A percentile compares a stretch with the other conserved stretches of the same genome.
These are phyloP conservation scores for Aspergillus sp. DNA, from an alignment of 2,329 filamentous ascomycete genomes.

Conservation along the genomic window DNA sequence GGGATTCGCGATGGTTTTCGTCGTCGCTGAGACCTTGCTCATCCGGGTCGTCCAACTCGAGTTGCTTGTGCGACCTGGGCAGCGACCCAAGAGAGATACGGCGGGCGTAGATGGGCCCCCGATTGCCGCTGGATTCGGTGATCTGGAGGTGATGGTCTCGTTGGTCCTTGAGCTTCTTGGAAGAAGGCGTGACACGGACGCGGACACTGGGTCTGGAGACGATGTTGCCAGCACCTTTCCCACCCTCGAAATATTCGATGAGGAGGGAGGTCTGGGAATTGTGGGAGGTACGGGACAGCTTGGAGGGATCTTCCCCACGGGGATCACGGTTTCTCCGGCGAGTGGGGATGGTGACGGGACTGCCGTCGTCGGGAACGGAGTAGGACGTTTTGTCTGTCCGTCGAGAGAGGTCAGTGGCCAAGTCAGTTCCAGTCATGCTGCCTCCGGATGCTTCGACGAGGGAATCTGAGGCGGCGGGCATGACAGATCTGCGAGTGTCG, in stretches of 20 bases:
- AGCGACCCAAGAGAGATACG: conserved; percentile 56
- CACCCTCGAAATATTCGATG: conserved; percentile 90
- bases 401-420: conserved; percentile 46
- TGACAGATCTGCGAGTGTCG: conserved; percentile 41
- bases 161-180: conserved; percentile 46
- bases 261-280: conserved; percentile 81
- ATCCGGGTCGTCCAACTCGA: conserved; percentile 44
- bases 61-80: conserved; percentile 30
- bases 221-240: conserved; percentile 50
- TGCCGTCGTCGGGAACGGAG: conserved; percentile 50
- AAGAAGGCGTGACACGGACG: conserved; percentile 71
- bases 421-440: conserved; percentile 41
- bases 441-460: conserved; percentile 37
- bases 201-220: conserved; percentile 74
- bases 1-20: conserved; percentile 67
- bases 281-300: conserved; percentile 46
- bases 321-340: conserved; percentile 43
- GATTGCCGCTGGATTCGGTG: conserved; percentile 67
- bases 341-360: conserved; percentile 86
- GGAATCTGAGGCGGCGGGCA: conserved; percentile 47
- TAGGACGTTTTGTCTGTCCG: conserved; percentile 46
- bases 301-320: conserved; percentile 45
- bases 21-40: conserved; percentile 65
- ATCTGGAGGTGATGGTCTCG: conserved; percentile 74
- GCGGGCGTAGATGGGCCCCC: conserved; percentile 63